phyloP scores from a whole-genome alignment of 805 yeast species.

The Lipomyces starkeyi region DNA sequence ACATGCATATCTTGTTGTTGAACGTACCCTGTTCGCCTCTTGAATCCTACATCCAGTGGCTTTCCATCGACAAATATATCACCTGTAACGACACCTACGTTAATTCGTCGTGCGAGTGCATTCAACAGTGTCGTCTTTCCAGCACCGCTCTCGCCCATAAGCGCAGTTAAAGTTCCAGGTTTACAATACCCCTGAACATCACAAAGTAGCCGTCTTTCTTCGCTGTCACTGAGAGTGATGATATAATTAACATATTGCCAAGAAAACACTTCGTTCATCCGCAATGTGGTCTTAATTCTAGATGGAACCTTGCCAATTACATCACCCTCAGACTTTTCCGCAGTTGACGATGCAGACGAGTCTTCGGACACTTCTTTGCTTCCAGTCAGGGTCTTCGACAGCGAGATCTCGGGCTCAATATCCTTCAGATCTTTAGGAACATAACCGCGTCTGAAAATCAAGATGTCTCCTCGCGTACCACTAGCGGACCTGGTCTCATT shows the following conservation, averaged over 20 bases:
- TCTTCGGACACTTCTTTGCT: constrained; percentile 36
- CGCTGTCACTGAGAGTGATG: constrained; percentile 60
- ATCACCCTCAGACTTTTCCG: constrained; percentile 41
- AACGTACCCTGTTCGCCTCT: constrained; percentile 78
- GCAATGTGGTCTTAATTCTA: constrained; percentile 42
- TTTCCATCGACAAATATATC: constrained; percentile 74
- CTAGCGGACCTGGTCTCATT: constrained; percentile 54
- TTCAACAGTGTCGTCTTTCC: constrained; percentile 81
- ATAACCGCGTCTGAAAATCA: constrained; percentile 37
- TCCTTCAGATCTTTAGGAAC: constrained; percentile 19
- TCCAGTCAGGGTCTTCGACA: not conserved
- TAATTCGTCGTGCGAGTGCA: constrained; percentile 72
- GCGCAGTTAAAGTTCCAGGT: constrained; percentile 79
- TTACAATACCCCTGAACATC: constrained; percentile 81
- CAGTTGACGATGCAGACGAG: constrained; percentile 2
- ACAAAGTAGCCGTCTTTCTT: constrained; percentile 62
- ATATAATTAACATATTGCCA: constrained; percentile 78
- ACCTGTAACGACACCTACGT: constrained; percentile 74
- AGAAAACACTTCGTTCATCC: constrained; percentile 57
- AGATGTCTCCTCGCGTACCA: constrained; percentile 45
- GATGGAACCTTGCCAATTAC: constrained; percentile 27
- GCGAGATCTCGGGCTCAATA: not conserved
- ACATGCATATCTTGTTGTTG: constrained; percentile 82
- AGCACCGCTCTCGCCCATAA: constrained; percentile 79
- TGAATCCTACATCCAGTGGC: constrained; percentile 67